Percentiles rank a stretch among this genome's conserved stretches.
Evolutionary conservation across 371 early-diverging fungal species (phyloP).

Genomic region (Mucor circinelloides): DNA sequence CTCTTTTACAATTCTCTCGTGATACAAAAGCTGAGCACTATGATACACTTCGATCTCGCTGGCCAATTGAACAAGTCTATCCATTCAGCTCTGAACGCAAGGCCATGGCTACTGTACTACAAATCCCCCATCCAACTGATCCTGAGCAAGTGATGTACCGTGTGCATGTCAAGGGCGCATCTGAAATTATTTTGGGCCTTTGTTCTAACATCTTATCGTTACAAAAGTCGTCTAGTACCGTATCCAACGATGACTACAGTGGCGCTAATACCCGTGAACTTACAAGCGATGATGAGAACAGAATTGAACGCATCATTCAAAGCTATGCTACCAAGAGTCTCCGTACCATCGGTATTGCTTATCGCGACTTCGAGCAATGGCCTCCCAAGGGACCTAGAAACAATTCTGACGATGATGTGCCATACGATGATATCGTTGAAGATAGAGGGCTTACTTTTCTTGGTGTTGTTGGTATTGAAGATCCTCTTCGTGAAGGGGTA

Average conservation of each 20-base stretch:
- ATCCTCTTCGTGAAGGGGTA: conserved; percentile 72
- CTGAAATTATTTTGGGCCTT: conserved; percentile 68
- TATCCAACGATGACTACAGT: conserved; percentile 44
- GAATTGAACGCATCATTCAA: conserved; percentile 58
- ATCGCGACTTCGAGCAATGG: conserved; percentile 63
- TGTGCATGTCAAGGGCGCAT: conserved; percentile 77
- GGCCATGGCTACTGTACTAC: conserved; percentile 83
- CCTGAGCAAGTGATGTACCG: conserved; percentile 49
- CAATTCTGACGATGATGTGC: conserved; percentile 42
- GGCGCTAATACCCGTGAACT: conserved; percentile 51
- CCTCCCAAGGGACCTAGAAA: conserved; percentile 39
- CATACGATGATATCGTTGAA: conserved; percentile 48
- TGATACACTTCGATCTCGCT: conserved; percentile 49
- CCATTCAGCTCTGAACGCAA: conserved; percentile 89
- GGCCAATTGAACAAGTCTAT: conserved; percentile 59
- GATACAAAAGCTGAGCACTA: conserved; percentile 52
- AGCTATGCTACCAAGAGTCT: conserved; percentile 60
- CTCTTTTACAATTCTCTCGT: conserved; percentile 68
- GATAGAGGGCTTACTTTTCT: conserved; percentile 50
- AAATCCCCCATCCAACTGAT: conserved; percentile 39
- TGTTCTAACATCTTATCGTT: conserved; percentile 33
- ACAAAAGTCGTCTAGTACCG: conserved; percentile 21
- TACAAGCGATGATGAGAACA: conserved; percentile 39
- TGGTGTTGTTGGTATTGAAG: conserved; percentile 69
- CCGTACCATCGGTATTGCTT: conserved; percentile 70